Evolutionary conservation across 208 protist species (phyloP), one percentile per base, ranked within the genome.

Genomic region (Trypanosoma theileri): DNA sequence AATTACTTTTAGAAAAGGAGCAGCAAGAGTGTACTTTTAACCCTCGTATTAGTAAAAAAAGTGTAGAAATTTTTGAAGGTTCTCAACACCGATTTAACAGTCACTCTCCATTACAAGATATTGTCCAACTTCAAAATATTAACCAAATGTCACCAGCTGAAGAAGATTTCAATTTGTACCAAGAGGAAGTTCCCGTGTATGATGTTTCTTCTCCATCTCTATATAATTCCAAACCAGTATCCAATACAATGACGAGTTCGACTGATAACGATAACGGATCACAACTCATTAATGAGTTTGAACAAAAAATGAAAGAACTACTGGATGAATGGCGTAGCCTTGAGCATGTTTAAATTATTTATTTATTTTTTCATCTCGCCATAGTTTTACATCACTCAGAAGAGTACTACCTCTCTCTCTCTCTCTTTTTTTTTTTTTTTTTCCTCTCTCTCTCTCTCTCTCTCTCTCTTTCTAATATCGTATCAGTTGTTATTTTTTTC

Each of bases 301-400:
- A 65, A 66, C 4, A 62, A 7, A 51, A 66, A 21, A 72, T 72
- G 67, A 48, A 48, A 22, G 57, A 72, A 56, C 22, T 72, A n/a
- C 7, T 72, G 13, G 58, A 51, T 41, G 67, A 72, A 50, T 72
- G 67, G 67, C 26, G 67, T 12, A 60, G 65, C 22, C 54, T 70
- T 17, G 65, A 70, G 19, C 12, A 21, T 53, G 41, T 57, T 22
- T 56, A 57, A 57, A 19, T 54, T 22, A 3, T 21, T 50, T 53
- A 54, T 52, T 40, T 40, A 6, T 51, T 14, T 51, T 65, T 28
- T 28, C 8, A 4, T 41, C 42, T 10, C 1, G 10, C 41, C 9
- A 19, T 31, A 52, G 41, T 35, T 11, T 63, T 63, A 3, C 45
- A 54, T 21, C 40, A 4, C 9, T 35, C 28, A 35, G 28, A 35